Percentiles rank a stretch among this genome's conserved stretches.
Conservation (phyloP, 805 yeast species). For the Candida boleticola region DNA sequence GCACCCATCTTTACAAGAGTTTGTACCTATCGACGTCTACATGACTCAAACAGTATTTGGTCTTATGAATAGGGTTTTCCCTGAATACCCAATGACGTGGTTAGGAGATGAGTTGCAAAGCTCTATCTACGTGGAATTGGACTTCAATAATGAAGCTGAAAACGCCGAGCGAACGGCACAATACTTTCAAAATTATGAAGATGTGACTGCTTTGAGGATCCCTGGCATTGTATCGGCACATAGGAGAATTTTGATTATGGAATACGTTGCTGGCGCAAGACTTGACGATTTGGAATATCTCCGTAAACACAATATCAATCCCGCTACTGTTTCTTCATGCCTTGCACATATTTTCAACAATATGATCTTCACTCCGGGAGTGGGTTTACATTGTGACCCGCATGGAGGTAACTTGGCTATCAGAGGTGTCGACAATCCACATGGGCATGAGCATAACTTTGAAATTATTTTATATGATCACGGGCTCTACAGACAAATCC, state of each 20-base stretch:
- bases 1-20: constrained; percentile 83
- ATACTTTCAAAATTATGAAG: constrained; percentile 57
- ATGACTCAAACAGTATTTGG: constrained; percentile 75
- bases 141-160: constrained; percentile 81
- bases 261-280: constrained; percentile 76
- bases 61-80: constrained; percentile 75
- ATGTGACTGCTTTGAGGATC: constrained; percentile 71
- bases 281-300: constrained; percentile 73
- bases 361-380: constrained; percentile 93
- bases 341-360: constrained; percentile 87
- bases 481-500: constrained; percentile 86
- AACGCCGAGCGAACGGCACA: constrained; percentile 72
- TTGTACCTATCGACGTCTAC: constrained; percentile 85
- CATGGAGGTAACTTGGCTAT: constrained; percentile 97
- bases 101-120: constrained; percentile 88
- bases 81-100: constrained; percentile 93
- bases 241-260: constrained; percentile 81
- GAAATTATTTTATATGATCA: constrained; percentile 93
- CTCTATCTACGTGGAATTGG: constrained; percentile 87
- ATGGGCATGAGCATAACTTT: constrained; percentile 56
- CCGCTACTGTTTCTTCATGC: constrained; percentile 80
- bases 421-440: constrained; percentile 33
- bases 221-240: constrained; percentile 71
- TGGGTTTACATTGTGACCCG: constrained; percentile 95
- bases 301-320: constrained; percentile 59